These are phyloP conservation scores for Pseudonitzschia multiseries DNA, from an alignment of 108 stramenopile genomes.

Conservation along the genomic window DNA sequence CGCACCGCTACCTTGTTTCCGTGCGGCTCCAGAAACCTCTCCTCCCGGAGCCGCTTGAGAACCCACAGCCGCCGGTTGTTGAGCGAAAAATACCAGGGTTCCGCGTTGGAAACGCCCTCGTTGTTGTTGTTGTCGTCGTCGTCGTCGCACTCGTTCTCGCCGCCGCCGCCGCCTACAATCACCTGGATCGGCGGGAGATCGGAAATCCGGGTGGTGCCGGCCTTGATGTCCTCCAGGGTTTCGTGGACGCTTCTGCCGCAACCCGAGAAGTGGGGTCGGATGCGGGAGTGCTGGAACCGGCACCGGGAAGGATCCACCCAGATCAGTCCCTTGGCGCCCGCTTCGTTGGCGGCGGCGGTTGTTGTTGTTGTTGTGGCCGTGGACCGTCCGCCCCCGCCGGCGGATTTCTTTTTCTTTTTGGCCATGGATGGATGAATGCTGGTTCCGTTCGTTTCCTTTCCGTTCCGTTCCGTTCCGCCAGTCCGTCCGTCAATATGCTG, in stretches of 20 bases:
- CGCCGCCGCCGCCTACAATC: constrained; percentile 44
- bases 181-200: constrained; percentile 92
- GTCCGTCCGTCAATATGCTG: background rate
- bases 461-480: background rate
- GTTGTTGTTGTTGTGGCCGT: background rate
- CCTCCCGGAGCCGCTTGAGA: constrained; percentile 77
- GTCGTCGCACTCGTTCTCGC: background rate
- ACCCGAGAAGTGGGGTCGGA: constrained; percentile 85
- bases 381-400: background rate
- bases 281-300: constrained; percentile 89
- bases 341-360: background rate
- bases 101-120: background rate
- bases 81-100: constrained; percentile 85
- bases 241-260: constrained; percentile 81
- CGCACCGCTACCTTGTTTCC: constrained; percentile 59
- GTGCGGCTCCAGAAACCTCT: constrained; percentile 51
- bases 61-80: constrained; percentile 94
- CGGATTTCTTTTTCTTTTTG: constrained; percentile 22
- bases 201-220: constrained; percentile 45
- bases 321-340: constrained; percentile 25
- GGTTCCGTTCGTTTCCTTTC: background rate
- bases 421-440: constrained; percentile 1
- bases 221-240: constrained; percentile 78
- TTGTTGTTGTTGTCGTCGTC: background rate
- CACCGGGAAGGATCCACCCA: constrained; percentile 75